A percentile compares a stretch with the other conserved stretches of the same genome.
Evolutionary conservation across 176 grass and related monocot genomes (phyloP).

Genomic region (Bothriochloa decipiens): DNA sequence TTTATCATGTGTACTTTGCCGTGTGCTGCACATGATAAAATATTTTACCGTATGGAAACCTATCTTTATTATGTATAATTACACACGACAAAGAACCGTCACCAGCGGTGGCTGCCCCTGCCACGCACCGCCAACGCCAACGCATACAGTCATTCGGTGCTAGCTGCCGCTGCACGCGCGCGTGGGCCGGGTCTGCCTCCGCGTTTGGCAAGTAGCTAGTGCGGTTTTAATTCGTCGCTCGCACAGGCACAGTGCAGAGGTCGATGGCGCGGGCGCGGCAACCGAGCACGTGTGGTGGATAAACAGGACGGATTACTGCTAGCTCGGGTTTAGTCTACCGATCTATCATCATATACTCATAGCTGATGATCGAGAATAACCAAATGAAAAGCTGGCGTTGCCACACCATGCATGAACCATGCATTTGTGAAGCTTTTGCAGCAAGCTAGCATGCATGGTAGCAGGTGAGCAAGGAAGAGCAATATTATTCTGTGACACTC

Average conservation of each 20-base stretch:
- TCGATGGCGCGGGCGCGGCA: neutral
- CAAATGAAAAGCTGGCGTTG: neutral
- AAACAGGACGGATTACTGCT: neutral
- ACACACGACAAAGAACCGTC: too few species aligned
- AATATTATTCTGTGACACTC: neutral
- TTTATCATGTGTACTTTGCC: too few species aligned
- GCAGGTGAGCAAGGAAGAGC: neutral
- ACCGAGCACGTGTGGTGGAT: neutral
- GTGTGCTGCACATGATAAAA: too few species aligned
- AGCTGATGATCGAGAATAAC: neutral
- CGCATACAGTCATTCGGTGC: constrained; percentile 13
- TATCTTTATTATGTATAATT: too few species aligned
- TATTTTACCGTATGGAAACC: too few species aligned
- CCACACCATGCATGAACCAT: neutral
- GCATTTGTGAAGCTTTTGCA: neutral
- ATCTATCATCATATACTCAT: neutral
- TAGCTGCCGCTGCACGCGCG: neutral
- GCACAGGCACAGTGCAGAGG: neutral
- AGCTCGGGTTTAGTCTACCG: neutral
- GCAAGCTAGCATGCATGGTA: neutral
- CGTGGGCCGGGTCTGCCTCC: neutral
- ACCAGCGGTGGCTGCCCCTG: neutral
- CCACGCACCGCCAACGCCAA: neutral
- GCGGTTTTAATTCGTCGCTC: constrained; percentile 12
- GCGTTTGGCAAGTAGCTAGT: neutral